Evolutionary conservation across 331 rosid genomes (phyloP).

Genomic region (Rosa hybrid): DNA sequence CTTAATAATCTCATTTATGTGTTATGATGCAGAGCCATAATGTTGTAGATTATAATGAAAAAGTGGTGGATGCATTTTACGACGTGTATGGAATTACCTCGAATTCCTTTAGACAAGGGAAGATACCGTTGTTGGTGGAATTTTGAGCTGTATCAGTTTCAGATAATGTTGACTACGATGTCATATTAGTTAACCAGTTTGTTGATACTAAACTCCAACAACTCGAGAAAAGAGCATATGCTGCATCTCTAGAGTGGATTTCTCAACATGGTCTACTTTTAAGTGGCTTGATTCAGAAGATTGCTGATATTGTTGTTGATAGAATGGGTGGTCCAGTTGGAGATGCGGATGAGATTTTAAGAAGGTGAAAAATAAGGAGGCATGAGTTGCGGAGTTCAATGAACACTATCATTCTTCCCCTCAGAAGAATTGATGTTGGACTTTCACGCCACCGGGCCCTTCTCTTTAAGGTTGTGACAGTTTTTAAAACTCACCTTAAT

Average conservation of each 20-base stretch:
- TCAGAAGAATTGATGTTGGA: slow-evolving; percentile 88
- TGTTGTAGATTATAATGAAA: slow-evolving; percentile 56
- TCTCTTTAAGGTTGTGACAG: slow-evolving; percentile 79
- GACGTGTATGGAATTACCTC: slow-evolving; percentile 74
- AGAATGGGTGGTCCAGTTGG: slow-evolving; percentile 97
- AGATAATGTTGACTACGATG: slow-evolving; percentile 72
- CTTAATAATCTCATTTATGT: no score
- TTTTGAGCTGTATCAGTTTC: slow-evolving; percentile 57
- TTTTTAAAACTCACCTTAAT: slow-evolving; percentile 12
- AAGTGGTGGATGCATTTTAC: slow-evolving; percentile 92
- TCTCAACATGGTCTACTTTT: slow-evolving; percentile 62
- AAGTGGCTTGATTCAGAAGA: slow-evolving; percentile 82
- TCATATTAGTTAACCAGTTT: slow-evolving; percentile 71
- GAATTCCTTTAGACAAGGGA: slow-evolving; percentile 68
- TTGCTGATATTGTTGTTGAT: slow-evolving; percentile 83
- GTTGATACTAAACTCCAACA: slow-evolving; percentile 66
- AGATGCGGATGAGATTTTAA: slow-evolving; percentile 77
- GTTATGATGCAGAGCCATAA: no score
- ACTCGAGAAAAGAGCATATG: slow-evolving; percentile 65
- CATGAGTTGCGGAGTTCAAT: slow-evolving; percentile 63
- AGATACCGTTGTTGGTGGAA: slow-evolving; percentile 88
- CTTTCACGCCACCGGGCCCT: slow-evolving; percentile 99
- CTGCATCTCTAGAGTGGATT: slow-evolving; percentile 48
- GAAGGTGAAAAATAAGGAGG: slow-evolving; percentile 78
- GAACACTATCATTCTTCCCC: slow-evolving; percentile 72